Evolutionary conservation across 305 asterid genomes (phyloP).

Genomic region (Solanum hybrid): DNA sequence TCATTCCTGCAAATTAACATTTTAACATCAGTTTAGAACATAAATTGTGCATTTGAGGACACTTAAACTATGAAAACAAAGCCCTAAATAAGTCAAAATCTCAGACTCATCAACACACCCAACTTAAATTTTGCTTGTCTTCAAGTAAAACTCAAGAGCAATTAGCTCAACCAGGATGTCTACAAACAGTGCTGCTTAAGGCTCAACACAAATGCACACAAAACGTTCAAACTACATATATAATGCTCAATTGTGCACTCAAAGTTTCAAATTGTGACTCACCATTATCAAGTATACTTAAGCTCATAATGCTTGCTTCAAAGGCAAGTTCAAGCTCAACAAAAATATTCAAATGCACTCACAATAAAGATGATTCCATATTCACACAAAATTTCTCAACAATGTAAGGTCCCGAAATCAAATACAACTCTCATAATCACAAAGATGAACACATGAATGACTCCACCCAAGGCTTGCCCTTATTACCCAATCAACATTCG

Average conservation of each 20-base stretch:
- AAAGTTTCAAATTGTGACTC: neutral
- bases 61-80: neutral
- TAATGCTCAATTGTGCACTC: neutral
- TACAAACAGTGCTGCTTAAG: neutral
- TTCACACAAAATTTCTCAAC: neutral
- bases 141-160: neutral
- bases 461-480: neutral
- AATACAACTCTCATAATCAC: neutral
- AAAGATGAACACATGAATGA: neutral
- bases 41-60: neutral
- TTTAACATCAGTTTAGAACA: neutral
- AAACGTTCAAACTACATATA: neutral
- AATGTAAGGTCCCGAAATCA: neutral
- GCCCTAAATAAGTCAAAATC: neutral
- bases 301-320: neutral
- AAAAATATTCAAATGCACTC: neutral
- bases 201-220: neutral
- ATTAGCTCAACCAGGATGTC: neutral
- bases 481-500: neutral
- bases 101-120: neutral
- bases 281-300: neutral
- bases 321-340: neutral
- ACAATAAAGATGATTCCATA: neutral
- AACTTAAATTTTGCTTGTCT: neutral
- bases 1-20: neutral